Base-by-base conservation (phyloP, 108 stramenopile species). In the Cyclostephanos tholiformis region DNA sequence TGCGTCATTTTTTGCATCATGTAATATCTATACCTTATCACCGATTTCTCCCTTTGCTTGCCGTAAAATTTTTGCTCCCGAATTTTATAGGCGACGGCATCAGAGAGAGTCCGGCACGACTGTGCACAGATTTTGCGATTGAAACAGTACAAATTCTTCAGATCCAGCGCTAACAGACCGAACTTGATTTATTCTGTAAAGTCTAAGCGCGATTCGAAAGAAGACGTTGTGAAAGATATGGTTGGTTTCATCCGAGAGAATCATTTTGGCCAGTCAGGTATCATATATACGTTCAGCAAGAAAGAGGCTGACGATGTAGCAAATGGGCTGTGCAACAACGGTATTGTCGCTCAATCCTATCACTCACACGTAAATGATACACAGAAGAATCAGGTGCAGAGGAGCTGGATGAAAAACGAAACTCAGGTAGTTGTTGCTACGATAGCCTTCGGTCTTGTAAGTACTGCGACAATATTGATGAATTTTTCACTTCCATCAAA, bases 401-500 rank as follows among this genome's bases (percentile, higher is more conserved):
- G 83, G 67, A 82, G 81, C 58, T 94, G 94, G 93, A 97, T 96
- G 87, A 65, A 76, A 29, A 92, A 96, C 50, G 72, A 91, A 46
- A 88, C 92, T 9, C 95, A 96, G 79, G 97, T 97, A 11, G 96
- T 88, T 16, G 96, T 89, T 22, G 99, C 95, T 1, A 98, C 98
- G 23, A 95, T 97, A 65, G 98, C 97, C 0, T 99, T 97, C 84
- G 97, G 97, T 16, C 80, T 99, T 65, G 98, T 55, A 16, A 55
- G 53, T 55, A 55, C 53, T 55, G 53, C 27, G 53, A 0, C 26
- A 20, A 12, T 27, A 55, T 55, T 55, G 53, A 55, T 55, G 0
- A 16, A 13, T 55, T 50, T 19, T 27, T 55, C 2, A 26, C 27
- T 27, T 55, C 27, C 23, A 55, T 46, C 16, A 14, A 46, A 3